phyloP scores from a whole-genome alignment of 2,329 filamentous ascomycete species.

The Diaporthe aspalathi region DNA sequence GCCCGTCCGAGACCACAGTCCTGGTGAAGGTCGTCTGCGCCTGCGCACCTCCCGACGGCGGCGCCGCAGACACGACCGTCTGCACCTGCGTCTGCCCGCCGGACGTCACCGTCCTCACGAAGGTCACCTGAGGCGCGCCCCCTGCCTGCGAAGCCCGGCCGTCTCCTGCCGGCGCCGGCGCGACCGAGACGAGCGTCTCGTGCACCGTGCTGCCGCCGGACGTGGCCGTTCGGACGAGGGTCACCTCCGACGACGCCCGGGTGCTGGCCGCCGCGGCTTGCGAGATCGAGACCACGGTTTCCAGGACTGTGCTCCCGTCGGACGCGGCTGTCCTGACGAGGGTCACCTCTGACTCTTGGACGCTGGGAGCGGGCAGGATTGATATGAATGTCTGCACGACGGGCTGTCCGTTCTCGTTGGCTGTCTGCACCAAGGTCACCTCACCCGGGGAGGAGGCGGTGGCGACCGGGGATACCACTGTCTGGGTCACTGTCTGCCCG shows the following conservation, averaged over 20 bases:
- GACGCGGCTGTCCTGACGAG: constrained; percentile 12
- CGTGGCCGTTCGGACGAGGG: background rate
- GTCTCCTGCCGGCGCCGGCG: background rate
- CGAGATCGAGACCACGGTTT: constrained; percentile 16
- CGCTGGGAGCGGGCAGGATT: background rate
- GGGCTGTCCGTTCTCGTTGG: background rate
- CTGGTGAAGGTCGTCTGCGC: constrained; percentile 13
- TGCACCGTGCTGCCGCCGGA: background rate
- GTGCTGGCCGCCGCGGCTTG: background rate
- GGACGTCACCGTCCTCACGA: constrained; percentile 18
- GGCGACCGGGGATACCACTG: constrained; percentile 5
- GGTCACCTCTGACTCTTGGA: constrained; percentile 11
- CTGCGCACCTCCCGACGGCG: background rate
- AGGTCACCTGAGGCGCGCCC: background rate
- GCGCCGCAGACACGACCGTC: constrained; percentile 16
- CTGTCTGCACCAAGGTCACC: constrained; percentile 18
- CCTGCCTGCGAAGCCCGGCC: background rate
- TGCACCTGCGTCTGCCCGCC: constrained; percentile 4
- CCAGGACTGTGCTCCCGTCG: constrained; percentile 12
- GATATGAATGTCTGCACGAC: constrained; percentile 4
- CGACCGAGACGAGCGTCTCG: constrained; percentile 10
- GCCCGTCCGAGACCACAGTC: constrained; percentile 10
- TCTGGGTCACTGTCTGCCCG: constrained; percentile 8
- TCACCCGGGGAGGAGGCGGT: background rate
- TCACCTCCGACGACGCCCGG: constrained; percentile 10